A percentile compares a stretch with the other conserved stretches of the same genome.
phyloP scores from a whole-genome alignment of 1,284 basidiomycete species.

The Trametes polyzona region DNA sequence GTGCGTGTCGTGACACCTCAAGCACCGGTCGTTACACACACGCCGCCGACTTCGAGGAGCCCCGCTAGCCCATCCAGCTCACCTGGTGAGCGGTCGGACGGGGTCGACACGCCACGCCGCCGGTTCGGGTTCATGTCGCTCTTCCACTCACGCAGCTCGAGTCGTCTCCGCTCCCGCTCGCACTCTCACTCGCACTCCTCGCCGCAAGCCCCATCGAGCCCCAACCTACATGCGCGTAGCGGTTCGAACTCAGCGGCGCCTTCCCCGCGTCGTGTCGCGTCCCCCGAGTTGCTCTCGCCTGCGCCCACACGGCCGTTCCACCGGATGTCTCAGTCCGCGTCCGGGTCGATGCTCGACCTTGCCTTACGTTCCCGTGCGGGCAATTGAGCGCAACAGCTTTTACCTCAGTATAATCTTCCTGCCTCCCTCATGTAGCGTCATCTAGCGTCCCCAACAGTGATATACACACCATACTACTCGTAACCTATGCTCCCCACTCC shows the following conservation, averaged over 20 bases:
- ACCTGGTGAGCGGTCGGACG: slow-evolving; percentile 3
- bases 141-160: slow-evolving; percentile 20
- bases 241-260: slow-evolving; percentile 10
- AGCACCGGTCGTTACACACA: neutral
- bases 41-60: slow-evolving; percentile 2
- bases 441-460: too few relatives aligned
- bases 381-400: neutral
- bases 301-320: slow-evolving; percentile 14
- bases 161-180: slow-evolving; percentile 8
- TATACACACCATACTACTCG: too few relatives aligned
- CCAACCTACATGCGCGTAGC: slow-evolving; percentile 1
- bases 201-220: neutral
- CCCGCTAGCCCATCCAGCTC: slow-evolving; percentile 8
- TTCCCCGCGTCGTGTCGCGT: slow-evolving; percentile 4
- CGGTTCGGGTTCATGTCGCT: slow-evolving; percentile 23
- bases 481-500: too few relatives aligned
- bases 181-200: slow-evolving; percentile 12
- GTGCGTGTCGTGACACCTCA: neutral
- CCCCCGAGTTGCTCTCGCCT: slow-evolving; percentile 2
- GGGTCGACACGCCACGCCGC: slow-evolving; percentile 18
- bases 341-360: slow-evolving; percentile 21
- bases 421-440: too few relatives aligned
- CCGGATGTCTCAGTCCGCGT: slow-evolving; percentile 17
- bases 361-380: slow-evolving; percentile 19
- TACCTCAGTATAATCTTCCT: neutral